Base-by-base conservation (phyloP, 495 filamentous ascomycete species). In the Penicillium mononematosum region DNA sequence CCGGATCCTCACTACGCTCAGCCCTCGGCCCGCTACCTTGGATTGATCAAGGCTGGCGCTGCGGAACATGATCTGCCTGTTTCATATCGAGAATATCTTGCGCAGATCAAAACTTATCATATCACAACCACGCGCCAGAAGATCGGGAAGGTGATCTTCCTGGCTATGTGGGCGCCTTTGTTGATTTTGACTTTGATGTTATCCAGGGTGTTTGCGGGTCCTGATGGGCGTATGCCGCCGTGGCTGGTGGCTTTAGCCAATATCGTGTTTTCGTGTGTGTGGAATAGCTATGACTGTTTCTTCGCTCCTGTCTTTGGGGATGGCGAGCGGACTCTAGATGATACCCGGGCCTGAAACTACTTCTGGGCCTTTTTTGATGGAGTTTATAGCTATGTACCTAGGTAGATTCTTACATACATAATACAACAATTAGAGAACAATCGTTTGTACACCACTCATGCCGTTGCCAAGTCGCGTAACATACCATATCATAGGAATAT, bases 1-100 rank as follows among this genome's bases (percentile, higher is more conserved):
- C 85, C 86, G 4, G 78, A 88, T 53, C 79, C 82, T 3, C 71
- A 73, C 49, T 88, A 90, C 62, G 88, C 91, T 3, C 91, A 98
- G 68, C 83, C 94, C 0, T 96, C 90, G 4, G 77, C 81, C 17
- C 83, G 93, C 0, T 98, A 98, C 65, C 77, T 98, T 6, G 79
- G 83, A 24, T 75, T 98, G 22, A 81, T 98, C 60, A 80, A 75
- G 19, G 81, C 83, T 55, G 94, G 94, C 9, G 91, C 91, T 5
- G 70, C 69, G 9, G 90, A 98, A 70, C 86, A 92, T 68, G 75
- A 79, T 11, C 76, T 98, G 0, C 94, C 94, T 0, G 58, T 75
- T 0, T 83, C 88, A 34, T 98, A 96, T 65, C 80, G 80, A 55
- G 68, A 62, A 3, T 93, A 92, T 67, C 79, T 98, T 1, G 69